A percentile compares a stretch with the other conserved stretches of the same genome.
Conservation (phyloP, 1,284 basidiomycete species). For the Moniliophthora roreri region DNA sequence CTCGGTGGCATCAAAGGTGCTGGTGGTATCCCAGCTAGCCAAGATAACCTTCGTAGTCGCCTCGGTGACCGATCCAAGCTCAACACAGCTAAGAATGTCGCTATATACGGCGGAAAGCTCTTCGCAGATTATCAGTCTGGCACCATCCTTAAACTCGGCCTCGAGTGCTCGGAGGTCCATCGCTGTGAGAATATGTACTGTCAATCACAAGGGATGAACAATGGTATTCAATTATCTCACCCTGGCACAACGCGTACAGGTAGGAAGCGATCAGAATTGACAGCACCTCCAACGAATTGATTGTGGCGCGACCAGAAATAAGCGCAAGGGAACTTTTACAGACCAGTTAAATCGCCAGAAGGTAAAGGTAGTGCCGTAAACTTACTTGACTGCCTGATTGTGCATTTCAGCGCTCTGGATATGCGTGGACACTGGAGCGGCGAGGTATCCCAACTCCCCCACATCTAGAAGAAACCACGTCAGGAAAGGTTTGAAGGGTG, state of each 20-base stretch:
- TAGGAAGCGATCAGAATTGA: slow-evolving; percentile 74
- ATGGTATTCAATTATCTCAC: slow-evolving; percentile 23
- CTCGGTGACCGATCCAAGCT: slow-evolving; percentile 26
- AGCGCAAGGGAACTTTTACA: slow-evolving; percentile 70
- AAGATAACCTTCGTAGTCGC: slow-evolving; percentile 41
- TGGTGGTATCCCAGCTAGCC: slow-evolving; percentile 60
- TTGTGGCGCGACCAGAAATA: slow-evolving; percentile 76
- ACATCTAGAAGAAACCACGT: too few species aligned
- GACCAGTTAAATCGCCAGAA: slow-evolving; percentile 25
- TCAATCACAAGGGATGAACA: neutral
- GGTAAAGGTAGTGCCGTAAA: slow-evolving; percentile 14
- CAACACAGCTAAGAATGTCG: slow-evolving; percentile 39
- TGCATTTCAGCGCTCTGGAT: slow-evolving; percentile 76
- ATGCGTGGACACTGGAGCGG: slow-evolving; percentile 83
- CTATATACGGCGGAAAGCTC: slow-evolving; percentile 56
- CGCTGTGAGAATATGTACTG: slow-evolving; percentile 36
- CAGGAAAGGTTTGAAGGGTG: slow-evolving; percentile 80
- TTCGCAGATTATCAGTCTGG: slow-evolving; percentile 48
- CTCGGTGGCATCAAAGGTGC: slow-evolving; percentile 65
- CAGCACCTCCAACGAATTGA: slow-evolving; percentile 75
- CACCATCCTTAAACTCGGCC: slow-evolving; percentile 53
- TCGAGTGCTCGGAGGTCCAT: slow-evolving; percentile 77
- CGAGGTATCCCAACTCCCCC: slow-evolving; percentile 80
- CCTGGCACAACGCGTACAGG: slow-evolving; percentile 76
- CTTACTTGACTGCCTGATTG: slow-evolving; percentile 83